phyloP scores from a whole-genome alignment of 352 stramenopile species.

The Globisporangium cederbergense region DNA sequence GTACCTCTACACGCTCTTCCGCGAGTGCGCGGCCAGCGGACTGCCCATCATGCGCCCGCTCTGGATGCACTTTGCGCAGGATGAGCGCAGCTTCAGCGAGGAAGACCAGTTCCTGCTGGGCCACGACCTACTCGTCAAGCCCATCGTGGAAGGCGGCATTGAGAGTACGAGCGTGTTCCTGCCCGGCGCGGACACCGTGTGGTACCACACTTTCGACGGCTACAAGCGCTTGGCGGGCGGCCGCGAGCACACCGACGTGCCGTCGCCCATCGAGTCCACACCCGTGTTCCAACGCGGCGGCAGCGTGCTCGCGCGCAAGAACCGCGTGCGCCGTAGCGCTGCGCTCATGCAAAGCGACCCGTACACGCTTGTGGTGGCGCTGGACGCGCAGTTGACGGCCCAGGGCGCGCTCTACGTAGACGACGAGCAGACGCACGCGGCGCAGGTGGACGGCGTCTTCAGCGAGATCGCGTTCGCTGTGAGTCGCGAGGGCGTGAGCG shows the following conservation, averaged over 20 bases:
- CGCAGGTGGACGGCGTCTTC: conserved; percentile 44
- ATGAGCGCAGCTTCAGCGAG: conserved; percentile 80
- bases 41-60: conserved; percentile 93
- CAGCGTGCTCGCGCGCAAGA: conserved; percentile 94
- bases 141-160: conserved; percentile 88
- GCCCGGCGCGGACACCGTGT: conserved; percentile 69
- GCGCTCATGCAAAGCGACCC: conserved; percentile 96
- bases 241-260: conserved; percentile 56
- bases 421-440: conserved; percentile 90
- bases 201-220: conserved; percentile 89
- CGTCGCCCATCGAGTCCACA: conserved; percentile 91
- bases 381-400: conserved; percentile 83
- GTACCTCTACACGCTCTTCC: conserved; percentile 93
- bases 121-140: conserved; percentile 94
- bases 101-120: conserved; percentile 96
- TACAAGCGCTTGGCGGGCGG: conserved; percentile 59
- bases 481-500: conserved; percentile 34
- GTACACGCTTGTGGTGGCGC: conserved; percentile 94
- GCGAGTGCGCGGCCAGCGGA: conserved; percentile 46
- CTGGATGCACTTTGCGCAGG: conserved; percentile 94
- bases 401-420: conserved; percentile 95
- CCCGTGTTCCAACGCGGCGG: conserved; percentile 96
- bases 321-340: conserved; percentile 93
- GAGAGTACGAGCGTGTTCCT: conserved; percentile 89
- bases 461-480: conserved; percentile 44